Conservation (phyloP, 2,329 filamentous ascomycete species). For the Neocatenulostroma microsporum region DNA sequence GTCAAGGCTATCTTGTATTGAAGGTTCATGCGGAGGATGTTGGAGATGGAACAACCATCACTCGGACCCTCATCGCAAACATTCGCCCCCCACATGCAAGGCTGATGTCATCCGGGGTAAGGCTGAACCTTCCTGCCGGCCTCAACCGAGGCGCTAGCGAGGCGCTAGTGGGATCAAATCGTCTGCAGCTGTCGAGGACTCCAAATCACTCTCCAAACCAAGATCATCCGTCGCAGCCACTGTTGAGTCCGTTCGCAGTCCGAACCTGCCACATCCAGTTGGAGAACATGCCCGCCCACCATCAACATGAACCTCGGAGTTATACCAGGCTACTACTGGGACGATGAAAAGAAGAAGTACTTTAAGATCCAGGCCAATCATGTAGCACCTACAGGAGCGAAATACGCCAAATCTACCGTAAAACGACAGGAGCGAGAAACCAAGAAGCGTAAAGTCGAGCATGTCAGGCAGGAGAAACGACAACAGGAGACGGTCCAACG, state of each 20-base stretch:
- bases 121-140: too few species aligned
- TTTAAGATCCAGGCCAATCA: slow-evolving; percentile 40
- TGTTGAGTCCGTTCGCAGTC: too few species aligned
- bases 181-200: too few species aligned
- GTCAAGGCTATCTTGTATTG: neutral
- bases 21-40: neutral
- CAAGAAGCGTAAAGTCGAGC: slow-evolving; percentile 24
- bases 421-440: slow-evolving; percentile 27
- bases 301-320: slow-evolving; percentile 33
- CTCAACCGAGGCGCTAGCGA: too few species aligned
- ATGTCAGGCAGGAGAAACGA: slow-evolving; percentile 11
- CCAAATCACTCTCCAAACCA: too few species aligned
- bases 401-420: slow-evolving; percentile 37
- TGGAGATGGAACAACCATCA: too few species aligned
- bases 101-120: slow-evolving; percentile 1
- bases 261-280: too few species aligned
- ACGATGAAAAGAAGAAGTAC: slow-evolving; percentile 43
- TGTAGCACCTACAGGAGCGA: slow-evolving; percentile 27
- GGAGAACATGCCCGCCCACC: too few species aligned
- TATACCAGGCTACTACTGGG: slow-evolving; percentile 43
- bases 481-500: slow-evolving; percentile 17
- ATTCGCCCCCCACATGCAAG: too few species aligned
- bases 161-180: too few species aligned
- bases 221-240: too few species aligned
- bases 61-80: too few species aligned